phyloP scores from a whole-genome alignment of 2,329 filamentous ascomycete genomes.

The Hypoxylon sp. region DNA sequence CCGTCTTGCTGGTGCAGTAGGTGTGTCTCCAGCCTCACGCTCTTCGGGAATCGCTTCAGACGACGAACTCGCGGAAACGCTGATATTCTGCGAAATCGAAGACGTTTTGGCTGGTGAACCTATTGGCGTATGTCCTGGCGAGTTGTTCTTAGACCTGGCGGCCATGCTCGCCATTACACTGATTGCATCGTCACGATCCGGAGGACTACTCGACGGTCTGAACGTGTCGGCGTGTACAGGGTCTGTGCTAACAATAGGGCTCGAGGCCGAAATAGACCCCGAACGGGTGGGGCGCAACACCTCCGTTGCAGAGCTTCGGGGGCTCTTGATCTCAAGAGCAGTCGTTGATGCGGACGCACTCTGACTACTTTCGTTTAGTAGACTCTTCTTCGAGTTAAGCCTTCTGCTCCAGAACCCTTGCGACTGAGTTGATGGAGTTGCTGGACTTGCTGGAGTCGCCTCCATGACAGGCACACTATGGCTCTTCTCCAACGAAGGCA shows the following conservation, averaged over 20 bases:
- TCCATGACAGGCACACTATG: conserved; percentile 65
- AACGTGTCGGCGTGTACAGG: conserved; percentile 76
- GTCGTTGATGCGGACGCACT: conserved; percentile 62
- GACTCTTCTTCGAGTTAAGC: conserved; percentile 57
- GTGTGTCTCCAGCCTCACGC: conserved; percentile 43
- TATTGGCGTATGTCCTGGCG: conserved; percentile 48
- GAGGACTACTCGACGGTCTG: conserved; percentile 69
- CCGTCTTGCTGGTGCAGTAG: conserved; percentile 48
- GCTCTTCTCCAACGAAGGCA: conserved; percentile 70
- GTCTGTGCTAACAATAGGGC: conserved; percentile 78
- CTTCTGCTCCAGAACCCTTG: conserved; percentile 67
- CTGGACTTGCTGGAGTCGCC: conserved; percentile 49
- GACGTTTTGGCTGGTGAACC: conserved; percentile 50
- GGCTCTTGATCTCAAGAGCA: conserved; percentile 64
- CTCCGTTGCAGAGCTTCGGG: conserved; percentile 57
- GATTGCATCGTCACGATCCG: conserved; percentile 72
- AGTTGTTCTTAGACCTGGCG: conserved; percentile 63
- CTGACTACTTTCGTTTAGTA: conserved; percentile 51
- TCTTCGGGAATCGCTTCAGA: conserved; percentile 45
- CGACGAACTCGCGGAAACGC: conserved; percentile 47
- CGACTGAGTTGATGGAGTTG: conserved; percentile 52
- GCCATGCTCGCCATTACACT: conserved; percentile 71
- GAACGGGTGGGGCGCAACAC: conserved; percentile 72
- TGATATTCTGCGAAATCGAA: conserved; percentile 35
- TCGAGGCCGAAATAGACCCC: conserved; percentile 74